Base-by-base conservation (phyloP, 2,329 filamentous ascomycete genomes). In the Dactylellina leptospora region DNA sequence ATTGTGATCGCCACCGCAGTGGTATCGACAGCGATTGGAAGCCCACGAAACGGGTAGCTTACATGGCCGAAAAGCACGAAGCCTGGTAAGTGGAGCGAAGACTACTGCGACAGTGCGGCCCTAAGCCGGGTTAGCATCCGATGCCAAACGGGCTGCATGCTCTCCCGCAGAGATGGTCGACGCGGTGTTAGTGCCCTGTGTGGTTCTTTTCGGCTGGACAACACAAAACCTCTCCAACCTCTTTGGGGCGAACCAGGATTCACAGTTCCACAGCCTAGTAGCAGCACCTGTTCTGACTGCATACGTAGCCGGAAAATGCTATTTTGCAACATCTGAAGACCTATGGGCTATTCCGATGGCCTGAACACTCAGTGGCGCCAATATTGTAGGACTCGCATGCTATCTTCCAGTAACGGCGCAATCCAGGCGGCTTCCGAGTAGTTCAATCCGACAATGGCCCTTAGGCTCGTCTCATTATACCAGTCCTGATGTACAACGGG, bases 201-300 rank as follows among this genome's bases (percentile, higher is more conserved):
- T 53, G 56, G 40, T 53, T 45, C 22, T 71, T 63, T 53, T 71
- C 66, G 66, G 66, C 42, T 71, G 51, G 42, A 58, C 66, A 71
- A 71, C 66, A 62, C 66, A 71, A 53, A 61, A 40, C 2, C 16
- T 18, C 18, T n/a, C 50, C 18, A 23, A 38, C 50, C 28, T 28
- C 10, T 10, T 16, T 13, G 6, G 13, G 8, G 50, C 8, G 36
- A 40, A 11, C 40, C 18, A 18, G 20, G 40, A 9, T 22, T 10
- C n/a, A 18, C n/a, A 6, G 13, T 33, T 33, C 30, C 38, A 42
- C 9, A 16, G 38, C 8, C 9, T 16, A 4, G 4, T 9, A 9
- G 13, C 28, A 18, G 20, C 9, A 54, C n/a, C n/a, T n/a, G n/a
- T n/a, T n/a, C n/a, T n/a, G 28, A 54, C 9, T 40, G 50, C 45